Conservation (phyloP, 2,329 filamentous ascomycete genomes). For the Colletotrichum lupini region DNA sequence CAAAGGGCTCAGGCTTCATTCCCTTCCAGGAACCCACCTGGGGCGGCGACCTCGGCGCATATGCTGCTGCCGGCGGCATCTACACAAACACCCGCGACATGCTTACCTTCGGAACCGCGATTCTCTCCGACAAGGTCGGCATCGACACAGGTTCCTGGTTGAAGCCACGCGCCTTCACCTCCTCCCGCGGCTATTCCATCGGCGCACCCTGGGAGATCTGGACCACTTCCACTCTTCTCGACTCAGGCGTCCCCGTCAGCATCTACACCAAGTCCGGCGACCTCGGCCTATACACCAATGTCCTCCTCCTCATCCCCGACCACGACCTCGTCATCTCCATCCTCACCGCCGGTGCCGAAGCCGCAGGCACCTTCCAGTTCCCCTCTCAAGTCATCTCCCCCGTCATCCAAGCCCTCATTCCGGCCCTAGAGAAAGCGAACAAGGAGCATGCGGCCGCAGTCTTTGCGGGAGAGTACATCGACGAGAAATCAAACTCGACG, state of each 20-base stretch:
- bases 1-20: constrained; percentile 47
- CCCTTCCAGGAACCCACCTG: constrained; percentile 48
- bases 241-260: constrained; percentile 43
- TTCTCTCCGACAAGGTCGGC: constrained; percentile 54
- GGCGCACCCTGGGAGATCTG: constrained; percentile 49
- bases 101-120: constrained; percentile 51
- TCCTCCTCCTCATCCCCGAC: constrained; percentile 49
- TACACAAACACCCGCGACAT: constrained; percentile 57
- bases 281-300: constrained; percentile 45
- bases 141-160: constrained; percentile 56
- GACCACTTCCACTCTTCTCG: constrained; percentile 44
- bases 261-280: constrained; percentile 49
- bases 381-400: constrained; percentile 39
- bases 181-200: constrained; percentile 48
- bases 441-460: constrained; percentile 47
- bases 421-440: constrained; percentile 55
- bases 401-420: constrained; percentile 49
- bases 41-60: constrained; percentile 48
- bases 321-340: constrained; percentile 50
- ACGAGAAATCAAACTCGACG: constrained; percentile 52
- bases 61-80: constrained; percentile 51
- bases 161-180: constrained; percentile 54
- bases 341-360: constrained; percentile 48
- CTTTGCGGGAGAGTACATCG: constrained; percentile 52
- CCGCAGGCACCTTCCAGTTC: constrained; percentile 33